Evolutionary conservation across 306 rosid species (phyloP).

Genomic region (Rubus idaeus): DNA sequence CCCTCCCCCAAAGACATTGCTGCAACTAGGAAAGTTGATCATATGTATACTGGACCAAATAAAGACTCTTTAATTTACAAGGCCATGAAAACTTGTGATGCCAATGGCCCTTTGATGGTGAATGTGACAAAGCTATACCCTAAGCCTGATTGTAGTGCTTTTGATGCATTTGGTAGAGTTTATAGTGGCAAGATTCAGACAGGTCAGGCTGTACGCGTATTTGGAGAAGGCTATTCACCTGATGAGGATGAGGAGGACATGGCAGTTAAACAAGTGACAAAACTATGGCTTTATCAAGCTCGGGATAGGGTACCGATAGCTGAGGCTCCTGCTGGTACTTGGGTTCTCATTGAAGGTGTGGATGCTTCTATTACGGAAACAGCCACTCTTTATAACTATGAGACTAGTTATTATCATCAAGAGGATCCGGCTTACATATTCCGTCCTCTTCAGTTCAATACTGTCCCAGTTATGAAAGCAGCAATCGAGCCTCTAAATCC

Average conservation of each 20-base stretch:
- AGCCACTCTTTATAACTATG: constrained; percentile 73
- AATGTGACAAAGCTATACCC: constrained; percentile 93
- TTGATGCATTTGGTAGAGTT: constrained; percentile 98
- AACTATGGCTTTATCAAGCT: constrained; percentile 96
- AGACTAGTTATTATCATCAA: constrained; percentile 39
- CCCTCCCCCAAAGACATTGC: constrained; percentile 84
- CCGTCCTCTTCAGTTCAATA: constrained; percentile 94
- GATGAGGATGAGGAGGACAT: constrained; percentile 92
- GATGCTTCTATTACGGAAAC: constrained; percentile 99
- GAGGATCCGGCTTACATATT: constrained; percentile 81
- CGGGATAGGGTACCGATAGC: constrained; percentile 90
- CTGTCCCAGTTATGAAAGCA: constrained; percentile 93
- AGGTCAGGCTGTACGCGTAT: constrained; percentile 86
- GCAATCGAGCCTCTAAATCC: constrained; percentile 98
- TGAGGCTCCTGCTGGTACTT: constrained; percentile 94
- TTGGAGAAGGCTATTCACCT: constrained; percentile 98
- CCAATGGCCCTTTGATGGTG: constrained; percentile 87
- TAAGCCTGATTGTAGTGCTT: constrained; percentile 94
- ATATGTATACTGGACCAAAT: constrained; percentile 79
- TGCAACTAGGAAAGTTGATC: constrained; percentile 83
- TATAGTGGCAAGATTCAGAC: constrained; percentile 92
- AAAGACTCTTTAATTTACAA: constrained; percentile 70
- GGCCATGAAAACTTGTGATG: constrained; percentile 84
- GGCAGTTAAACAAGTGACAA: constrained; percentile 92
- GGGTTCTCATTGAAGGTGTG: constrained; percentile 99